Evolutionary conservation across 2,329 filamentous ascomycete species (phyloP).

Genomic region (Alternaria alternata): DNA sequence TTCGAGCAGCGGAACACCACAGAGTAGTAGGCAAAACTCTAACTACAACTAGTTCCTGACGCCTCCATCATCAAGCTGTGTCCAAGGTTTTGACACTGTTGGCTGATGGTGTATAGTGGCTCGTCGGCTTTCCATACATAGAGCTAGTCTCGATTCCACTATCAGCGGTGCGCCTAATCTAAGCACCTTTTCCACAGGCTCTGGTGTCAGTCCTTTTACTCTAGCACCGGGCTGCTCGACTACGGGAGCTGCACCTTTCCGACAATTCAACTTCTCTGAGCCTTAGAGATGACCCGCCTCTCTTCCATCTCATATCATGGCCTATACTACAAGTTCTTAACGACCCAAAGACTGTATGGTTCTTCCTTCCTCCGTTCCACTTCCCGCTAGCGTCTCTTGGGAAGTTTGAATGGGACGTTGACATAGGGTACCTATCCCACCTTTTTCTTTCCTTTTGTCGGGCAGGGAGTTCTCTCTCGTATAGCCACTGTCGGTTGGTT

Average conservation of each 20-base stretch:
- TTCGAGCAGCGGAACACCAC: constrained; percentile 26
- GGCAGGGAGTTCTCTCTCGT: background rate
- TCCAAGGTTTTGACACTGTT: background rate
- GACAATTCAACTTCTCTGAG: constrained; percentile 19
- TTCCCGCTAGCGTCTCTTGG: constrained; percentile 13
- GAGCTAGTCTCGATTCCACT: background rate
- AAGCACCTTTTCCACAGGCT: background rate
- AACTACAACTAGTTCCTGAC: constrained; percentile 34
- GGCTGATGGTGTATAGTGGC: constrained; percentile 8
- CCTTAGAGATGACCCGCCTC: constrained; percentile 9
- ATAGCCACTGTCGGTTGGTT: constrained; percentile 5
- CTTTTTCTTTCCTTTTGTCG: constrained; percentile 6
- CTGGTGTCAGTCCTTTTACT: background rate
- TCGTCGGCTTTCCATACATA: constrained; percentile 13
- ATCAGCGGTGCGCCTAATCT: background rate
- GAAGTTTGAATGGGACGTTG: background rate
- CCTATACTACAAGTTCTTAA: background rate
- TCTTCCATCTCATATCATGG: background rate
- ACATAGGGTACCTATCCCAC: background rate
- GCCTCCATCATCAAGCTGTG: background rate
- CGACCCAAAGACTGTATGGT: background rate
- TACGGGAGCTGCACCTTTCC: constrained; percentile 2
- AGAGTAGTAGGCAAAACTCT: constrained; percentile 46
- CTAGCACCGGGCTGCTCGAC: background rate
- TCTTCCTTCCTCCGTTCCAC: background rate